Percentiles rank a stretch among this genome's conserved stretches.
Evolutionary conservation across 768 basidiomycete genomes (phyloP).

Genomic region (Trametopsis cervina): DNA sequence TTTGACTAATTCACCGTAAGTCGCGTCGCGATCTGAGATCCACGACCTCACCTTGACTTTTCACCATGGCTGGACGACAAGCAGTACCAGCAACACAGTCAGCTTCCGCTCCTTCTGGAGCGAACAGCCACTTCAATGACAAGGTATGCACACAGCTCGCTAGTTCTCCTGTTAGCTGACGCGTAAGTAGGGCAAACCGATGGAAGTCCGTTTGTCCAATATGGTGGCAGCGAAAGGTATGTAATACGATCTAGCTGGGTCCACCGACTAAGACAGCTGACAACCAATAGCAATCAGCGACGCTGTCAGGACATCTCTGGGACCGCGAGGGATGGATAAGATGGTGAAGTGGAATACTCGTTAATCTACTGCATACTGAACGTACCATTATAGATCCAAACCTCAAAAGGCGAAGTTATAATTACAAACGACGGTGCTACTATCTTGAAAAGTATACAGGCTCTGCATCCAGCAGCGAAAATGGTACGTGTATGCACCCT

Average conservation of each 20-base stretch:
- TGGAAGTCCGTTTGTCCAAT: slow-evolving; percentile 95
- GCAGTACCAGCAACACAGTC: slow-evolving; percentile 8
- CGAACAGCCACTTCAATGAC: slow-evolving; percentile 66
- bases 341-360: slow-evolving; percentile 51
- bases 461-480: slow-evolving; percentile 95
- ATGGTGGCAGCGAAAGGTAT: slow-evolving; percentile 97
- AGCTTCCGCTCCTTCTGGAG: slow-evolving; percentile 13
- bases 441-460: slow-evolving; percentile 91
- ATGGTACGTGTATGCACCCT: slow-evolving; percentile 86
- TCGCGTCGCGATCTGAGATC: slow-evolving; percentile 9
- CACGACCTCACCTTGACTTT: slow-evolving; percentile 11
- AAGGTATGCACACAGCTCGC: slow-evolving; percentile 40
- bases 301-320: slow-evolving; percentile 93
- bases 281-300: slow-evolving; percentile 78
- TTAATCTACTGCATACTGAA: background rate
- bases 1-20: background rate
- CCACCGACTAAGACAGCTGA: slow-evolving; percentile 3
- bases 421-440: slow-evolving; percentile 99
- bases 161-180: slow-evolving; percentile 15
- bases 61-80: slow-evolving; percentile 24
- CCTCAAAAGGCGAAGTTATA: slow-evolving; percentile 91
- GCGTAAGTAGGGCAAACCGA: slow-evolving; percentile 80
- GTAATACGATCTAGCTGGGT: slow-evolving; percentile 12
- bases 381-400: slow-evolving; percentile 68
- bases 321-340: slow-evolving; percentile 99